Evolutionary conservation across 2,329 filamentous ascomycete genomes (phyloP), one percentile per base, ranked within the genome.

Genomic region (Neospermospora avenae): DNA sequence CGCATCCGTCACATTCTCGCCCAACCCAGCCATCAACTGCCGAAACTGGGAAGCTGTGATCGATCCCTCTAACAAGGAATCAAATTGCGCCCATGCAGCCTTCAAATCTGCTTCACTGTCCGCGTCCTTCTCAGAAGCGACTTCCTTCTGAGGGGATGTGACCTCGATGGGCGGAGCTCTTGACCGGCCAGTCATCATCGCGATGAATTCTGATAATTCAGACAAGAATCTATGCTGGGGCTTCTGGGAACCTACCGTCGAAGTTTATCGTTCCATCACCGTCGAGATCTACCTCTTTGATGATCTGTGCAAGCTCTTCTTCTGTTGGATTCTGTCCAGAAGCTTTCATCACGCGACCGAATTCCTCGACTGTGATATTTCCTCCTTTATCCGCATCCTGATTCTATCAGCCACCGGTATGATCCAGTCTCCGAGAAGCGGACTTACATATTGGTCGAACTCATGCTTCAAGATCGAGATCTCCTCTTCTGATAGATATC

Each of bases 131-230:
- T 18, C 22, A 20, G 39, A 8, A 24, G 39, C 20, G 53, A 31
- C 20, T 41, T 49, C 34, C 7, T 54, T 20, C 20, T 55, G 49
- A 18, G 41, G 31, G 20, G 55, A 20, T 3, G 55, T 35, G 35
- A 39, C 55, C 22, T 58, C 35, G 22, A 53, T 56, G 20, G 41
- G 69, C 44, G 60, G 58, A 11, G 60, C 60, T 66, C 64, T 70
- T 2, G 70, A 67, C 55, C 74, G 72, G 16, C 74, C 74, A 0
- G 74, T 76, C 75, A 76, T 77, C 74, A 77, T 77, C 8, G 73
- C 71, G 64, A 76, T 76, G 61, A 76, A 77, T 60, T 76, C 75
- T 76, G 44, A 31, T 4, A 41, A 3, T 24, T 25, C 25, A 39
- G 20, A 10, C 22, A 18, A 39, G 16, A 41, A 42, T 5, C 8